These are phyloP conservation scores for Thelonectria olida DNA, from an alignment of 2,329 filamentous ascomycete species.

Conservation along the genomic window DNA sequence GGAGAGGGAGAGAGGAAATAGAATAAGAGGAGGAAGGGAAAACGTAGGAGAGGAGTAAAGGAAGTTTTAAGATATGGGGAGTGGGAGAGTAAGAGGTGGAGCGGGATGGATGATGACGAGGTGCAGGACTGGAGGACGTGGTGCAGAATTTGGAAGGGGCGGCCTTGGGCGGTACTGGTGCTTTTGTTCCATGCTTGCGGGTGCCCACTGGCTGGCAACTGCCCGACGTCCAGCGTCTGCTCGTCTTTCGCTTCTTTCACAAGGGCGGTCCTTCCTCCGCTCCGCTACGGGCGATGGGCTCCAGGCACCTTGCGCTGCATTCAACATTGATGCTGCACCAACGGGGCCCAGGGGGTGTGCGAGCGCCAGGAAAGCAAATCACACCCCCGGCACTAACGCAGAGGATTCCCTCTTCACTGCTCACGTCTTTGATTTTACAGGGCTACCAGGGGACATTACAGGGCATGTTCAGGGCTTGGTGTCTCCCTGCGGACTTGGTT, in stretches of 20 bases:
- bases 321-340: background rate
- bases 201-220: background rate
- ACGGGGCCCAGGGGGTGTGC: constrained; percentile 2
- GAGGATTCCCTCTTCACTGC: constrained; percentile 2
- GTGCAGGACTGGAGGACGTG: constrained; percentile 34
- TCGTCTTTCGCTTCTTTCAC: background rate
- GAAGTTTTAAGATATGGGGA: constrained; percentile 34
- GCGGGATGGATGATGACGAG: constrained; percentile 41
- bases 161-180: constrained; percentile 13
- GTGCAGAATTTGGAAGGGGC: constrained; percentile 28
- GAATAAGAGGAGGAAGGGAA: constrained; percentile 27
- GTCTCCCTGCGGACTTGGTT: background rate
- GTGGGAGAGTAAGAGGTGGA: constrained; percentile 22
- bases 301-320: background rate
- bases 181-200: constrained; percentile 23
- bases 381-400: background rate
- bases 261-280: constrained; percentile 8
- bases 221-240: constrained; percentile 1
- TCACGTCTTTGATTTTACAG: background rate
- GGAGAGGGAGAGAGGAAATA: constrained; percentile 28
- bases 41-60: constrained; percentile 32
- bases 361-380: constrained; percentile 1
- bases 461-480: background rate
- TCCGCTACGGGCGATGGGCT: constrained; percentile 4
- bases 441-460: constrained; percentile 1